A percentile compares a stretch with the other conserved stretches of the same genome.
These are phyloP conservation scores for Poronia punctata DNA, from an alignment of 495 filamentous ascomycete genomes.

Conservation along the genomic window DNA sequence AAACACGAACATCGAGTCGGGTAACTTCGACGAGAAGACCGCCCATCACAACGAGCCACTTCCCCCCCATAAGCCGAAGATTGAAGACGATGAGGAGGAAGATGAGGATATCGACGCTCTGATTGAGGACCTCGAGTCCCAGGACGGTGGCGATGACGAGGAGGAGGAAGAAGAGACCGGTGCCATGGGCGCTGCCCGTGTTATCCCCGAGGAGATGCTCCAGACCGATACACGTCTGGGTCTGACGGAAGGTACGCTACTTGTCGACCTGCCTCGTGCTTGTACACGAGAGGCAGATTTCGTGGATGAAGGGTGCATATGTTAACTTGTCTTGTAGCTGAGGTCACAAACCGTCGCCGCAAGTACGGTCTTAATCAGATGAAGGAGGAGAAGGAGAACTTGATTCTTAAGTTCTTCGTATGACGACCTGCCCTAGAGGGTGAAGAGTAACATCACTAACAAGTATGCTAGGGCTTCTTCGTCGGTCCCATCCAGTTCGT, in stretches of 20 bases:
- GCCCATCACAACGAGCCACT: conserved; percentile 19
- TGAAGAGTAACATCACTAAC: conserved; percentile 2
- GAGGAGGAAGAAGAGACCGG: conserved; percentile 48
- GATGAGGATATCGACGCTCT: conserved; percentile 72
- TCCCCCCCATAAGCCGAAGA: conserved; percentile 24
- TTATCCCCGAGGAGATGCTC: conserved; percentile 59
- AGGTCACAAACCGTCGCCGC: conserved; percentile 61
- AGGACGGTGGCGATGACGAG: conserved; percentile 57
- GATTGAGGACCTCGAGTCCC: conserved; percentile 74
- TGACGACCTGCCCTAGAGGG: background rate
- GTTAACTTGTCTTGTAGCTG: conserved; percentile 27
- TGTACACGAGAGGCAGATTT: background rate
- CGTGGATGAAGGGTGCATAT: too few relatives aligned
- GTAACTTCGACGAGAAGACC: conserved; percentile 51
- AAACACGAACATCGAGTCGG: conserved; percentile 49
- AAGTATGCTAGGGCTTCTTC: conserved; percentile 52
- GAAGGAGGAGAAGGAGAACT: conserved; percentile 81
- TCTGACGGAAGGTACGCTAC: conserved; percentile 48
- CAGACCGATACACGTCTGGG: conserved; percentile 64
- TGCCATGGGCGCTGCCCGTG: conserved; percentile 41
- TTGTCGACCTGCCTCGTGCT: background rate
- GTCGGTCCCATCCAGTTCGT: conserved; percentile 89
- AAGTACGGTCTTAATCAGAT: conserved; percentile 83
- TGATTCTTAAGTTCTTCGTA: conserved; percentile 73
- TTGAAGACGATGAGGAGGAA: conserved; percentile 53